Conservation (phyloP, 192 early-diverging fungal species). For the Coemansia sp. region DNA sequence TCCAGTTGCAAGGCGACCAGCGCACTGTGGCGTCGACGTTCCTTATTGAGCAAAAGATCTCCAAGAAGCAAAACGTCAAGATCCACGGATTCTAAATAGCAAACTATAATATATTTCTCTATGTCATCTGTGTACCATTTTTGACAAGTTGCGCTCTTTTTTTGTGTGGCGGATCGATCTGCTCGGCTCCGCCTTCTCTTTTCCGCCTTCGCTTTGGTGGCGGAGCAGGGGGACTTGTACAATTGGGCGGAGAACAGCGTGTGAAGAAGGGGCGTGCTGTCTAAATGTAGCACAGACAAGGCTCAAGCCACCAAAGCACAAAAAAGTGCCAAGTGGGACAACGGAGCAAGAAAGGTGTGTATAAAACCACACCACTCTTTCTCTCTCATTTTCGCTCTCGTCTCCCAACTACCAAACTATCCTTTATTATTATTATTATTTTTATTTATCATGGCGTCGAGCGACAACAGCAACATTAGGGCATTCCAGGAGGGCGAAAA, state of each 20-base stretch:
- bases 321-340: too few relatives aligned
- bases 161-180: background rate
- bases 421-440: background rate
- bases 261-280: too few relatives aligned
- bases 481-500: conserved; percentile 33
- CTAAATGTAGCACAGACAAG: too few relatives aligned
- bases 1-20: conserved; percentile 97
- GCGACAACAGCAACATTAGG: conserved; percentile 33
- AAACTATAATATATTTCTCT: background rate
- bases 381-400: conserved; percentile 61
- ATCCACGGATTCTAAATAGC: conserved; percentile 91
- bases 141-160: background rate
- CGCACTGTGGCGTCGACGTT: conserved; percentile 82
- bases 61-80: conserved; percentile 86
- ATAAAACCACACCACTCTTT: too few relatives aligned
- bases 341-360: too few relatives aligned
- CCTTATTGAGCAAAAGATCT: conserved; percentile 69
- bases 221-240: too few relatives aligned
- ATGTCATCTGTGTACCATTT: background rate
- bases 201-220: too few relatives aligned
- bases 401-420: conserved; percentile 67
- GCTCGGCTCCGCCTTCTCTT: too few relatives aligned
- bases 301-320: too few relatives aligned
- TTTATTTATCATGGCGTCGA: conserved; percentile 1
- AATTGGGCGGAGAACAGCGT: too few relatives aligned